Base-by-base conservation (phyloP, 768 basidiomycete genomes). In the Gautieria morchelliformis region DNA sequence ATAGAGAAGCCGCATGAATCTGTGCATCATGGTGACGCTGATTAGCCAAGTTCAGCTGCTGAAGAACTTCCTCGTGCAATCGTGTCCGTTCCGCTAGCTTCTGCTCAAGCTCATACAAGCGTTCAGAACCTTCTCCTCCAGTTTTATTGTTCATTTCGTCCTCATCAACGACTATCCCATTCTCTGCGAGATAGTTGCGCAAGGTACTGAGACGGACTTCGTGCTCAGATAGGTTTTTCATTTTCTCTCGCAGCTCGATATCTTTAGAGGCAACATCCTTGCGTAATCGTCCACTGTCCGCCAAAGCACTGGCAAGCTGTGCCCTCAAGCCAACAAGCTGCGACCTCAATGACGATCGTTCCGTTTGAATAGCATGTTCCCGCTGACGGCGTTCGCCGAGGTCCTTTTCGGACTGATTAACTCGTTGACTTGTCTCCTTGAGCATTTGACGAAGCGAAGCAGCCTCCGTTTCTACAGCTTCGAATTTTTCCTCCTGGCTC, bases 171-270 rank as follows among this genome's bases (percentile, higher is more conserved):
- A 78, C 78, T 53, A 98, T 79, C 15, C 93, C 95, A 65, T 89
- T 85, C 65, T 98, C 96, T 20, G 84, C 82, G 48, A 98, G 78
- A 66, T 97, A 85, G 66, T 83, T 87, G 47, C 92, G 84, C 58
- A 98, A 74, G 75, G 90, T 85, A 24, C 76, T 80, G 62, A 89
- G 73, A 59, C 89, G 87, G 60, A 93, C 73, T 58, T 79, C 82
- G 1, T 83, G 74, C 59, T 93, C 89, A 0, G 84, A 74, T 0
- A 81, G 75, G 48, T 85, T 81, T 66, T 83, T 83, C 33, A 75
- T 63, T 63, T 81, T 82, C 53, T 87, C 85, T 41, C 70, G 75
- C 39, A 90, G 71, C 52, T 82, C 78, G 8, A 73, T 65, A 55
- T 96, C 91, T 63, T 81, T 83, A 20, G 78, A 77, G 1, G 78